Percentiles rank a stretch among this genome's conserved stretches.
Conservation (phyloP, 208 protist species). For the Angomonas deanei region DNA sequence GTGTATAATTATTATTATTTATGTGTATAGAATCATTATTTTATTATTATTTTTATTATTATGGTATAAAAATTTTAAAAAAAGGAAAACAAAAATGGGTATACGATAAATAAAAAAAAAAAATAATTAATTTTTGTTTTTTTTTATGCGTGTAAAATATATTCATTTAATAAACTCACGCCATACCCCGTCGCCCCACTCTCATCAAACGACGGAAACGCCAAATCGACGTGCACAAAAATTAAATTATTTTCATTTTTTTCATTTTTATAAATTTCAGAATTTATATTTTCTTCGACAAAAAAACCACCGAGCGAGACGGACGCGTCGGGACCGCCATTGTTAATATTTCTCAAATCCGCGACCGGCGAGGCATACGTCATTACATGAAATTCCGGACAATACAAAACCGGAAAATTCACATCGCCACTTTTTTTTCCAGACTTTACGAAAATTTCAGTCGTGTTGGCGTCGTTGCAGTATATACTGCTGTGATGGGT, state of each 20-base stretch:
- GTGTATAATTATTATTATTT: background rate
- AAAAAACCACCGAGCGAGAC: constrained; percentile 79
- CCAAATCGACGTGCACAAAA: constrained; percentile 82
- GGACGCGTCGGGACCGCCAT: constrained; percentile 40
- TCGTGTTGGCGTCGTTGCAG: constrained; percentile 52
- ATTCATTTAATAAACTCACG: constrained; percentile 58
- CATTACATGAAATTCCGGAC: constrained; percentile 71
- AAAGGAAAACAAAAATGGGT: constrained; percentile 12
- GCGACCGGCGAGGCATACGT: constrained; percentile 61
- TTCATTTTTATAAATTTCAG: constrained; percentile 41
- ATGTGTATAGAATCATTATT: constrained; percentile 3
- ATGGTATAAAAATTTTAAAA: constrained; percentile 1
- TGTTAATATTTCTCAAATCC: constrained; percentile 74
- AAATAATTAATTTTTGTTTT: constrained; percentile 1
- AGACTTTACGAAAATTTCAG: constrained; percentile 42
- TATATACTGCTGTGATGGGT: constrained; percentile 71
- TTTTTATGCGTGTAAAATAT: constrained; percentile 11
- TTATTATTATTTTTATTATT: constrained; percentile 1
- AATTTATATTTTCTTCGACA: constrained; percentile 49
- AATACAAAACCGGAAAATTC: constrained; percentile 82
- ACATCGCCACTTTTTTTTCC: constrained; percentile 60
- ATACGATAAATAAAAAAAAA: constrained; percentile 16
- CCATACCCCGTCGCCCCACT: constrained; percentile 74
- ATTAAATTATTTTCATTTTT: background rate
- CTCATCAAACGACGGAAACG: constrained; percentile 56